phyloP scores from a whole-genome alignment of 768 basidiomycete species.

The Lenzites betulinus region DNA sequence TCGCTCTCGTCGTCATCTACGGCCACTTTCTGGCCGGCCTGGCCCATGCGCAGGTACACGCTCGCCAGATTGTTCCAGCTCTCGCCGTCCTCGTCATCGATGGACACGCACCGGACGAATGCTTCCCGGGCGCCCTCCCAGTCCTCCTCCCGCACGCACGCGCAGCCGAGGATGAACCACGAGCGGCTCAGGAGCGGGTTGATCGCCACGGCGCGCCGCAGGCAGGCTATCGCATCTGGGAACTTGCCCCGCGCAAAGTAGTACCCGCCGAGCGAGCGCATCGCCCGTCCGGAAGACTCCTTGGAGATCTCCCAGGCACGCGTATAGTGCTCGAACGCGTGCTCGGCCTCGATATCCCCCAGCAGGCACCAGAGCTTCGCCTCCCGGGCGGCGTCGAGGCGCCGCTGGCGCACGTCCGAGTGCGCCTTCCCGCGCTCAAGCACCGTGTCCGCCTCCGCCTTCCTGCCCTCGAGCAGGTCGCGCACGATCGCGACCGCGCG shows the following conservation, averaged over 20 bases:
- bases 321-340: conserved; percentile 73
- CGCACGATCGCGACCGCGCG: conserved; percentile 79
- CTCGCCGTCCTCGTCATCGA: conserved; percentile 96
- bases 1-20: conserved; percentile 31
- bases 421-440: conserved; percentile 58
- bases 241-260: conserved; percentile 73
- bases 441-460: conserved; percentile 80
- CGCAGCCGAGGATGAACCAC: conserved; percentile 98
- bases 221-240: conserved; percentile 58
- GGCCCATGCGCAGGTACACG: conserved; percentile 84
- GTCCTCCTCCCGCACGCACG: conserved; percentile 75
- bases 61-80: conserved; percentile 98
- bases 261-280: conserved; percentile 87
- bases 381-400: conserved; percentile 67
- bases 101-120: conserved; percentile 81
- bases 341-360: conserved; percentile 83
- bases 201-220: conserved; percentile 78
- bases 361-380: conserved; percentile 95
- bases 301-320: conserved; percentile 83
- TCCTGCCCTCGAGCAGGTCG: conserved; percentile 82
- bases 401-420: conserved; percentile 41
- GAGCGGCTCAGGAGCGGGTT: conserved; percentile 86
- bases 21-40: conserved; percentile 33
- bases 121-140: conserved; percentile 86
- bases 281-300: conserved; percentile 83